Conservation (phyloP, 768 basidiomycete genomes). For the Butyriboletus loyo region DNA sequence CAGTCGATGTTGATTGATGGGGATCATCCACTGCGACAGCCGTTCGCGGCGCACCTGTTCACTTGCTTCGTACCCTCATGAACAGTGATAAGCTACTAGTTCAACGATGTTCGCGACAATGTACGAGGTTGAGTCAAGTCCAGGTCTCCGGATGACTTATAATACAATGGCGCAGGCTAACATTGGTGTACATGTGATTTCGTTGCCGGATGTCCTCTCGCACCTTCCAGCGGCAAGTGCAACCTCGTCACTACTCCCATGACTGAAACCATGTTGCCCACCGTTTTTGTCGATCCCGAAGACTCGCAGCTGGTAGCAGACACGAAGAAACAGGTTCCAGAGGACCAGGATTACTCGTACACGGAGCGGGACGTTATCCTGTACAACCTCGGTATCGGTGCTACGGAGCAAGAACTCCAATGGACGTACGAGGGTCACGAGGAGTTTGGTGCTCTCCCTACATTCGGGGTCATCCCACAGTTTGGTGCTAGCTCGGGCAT, state of each 20-base stretch:
- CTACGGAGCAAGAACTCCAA: conserved; percentile 86
- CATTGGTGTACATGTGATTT: too few species aligned
- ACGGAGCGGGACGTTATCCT: conserved; percentile 89
- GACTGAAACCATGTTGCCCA: conserved; percentile 35
- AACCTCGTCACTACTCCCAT: not conserved
- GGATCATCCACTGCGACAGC: too few species aligned
- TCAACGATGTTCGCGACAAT: too few species aligned
- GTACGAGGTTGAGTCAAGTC: too few species aligned
- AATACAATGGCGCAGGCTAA: too few species aligned
- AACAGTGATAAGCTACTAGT: too few species aligned
- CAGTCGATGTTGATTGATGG: too few species aligned
- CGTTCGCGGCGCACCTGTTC: too few species aligned
- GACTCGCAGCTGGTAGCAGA: conserved; percentile 80
- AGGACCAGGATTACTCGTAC: conserved; percentile 65
- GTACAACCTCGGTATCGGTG: conserved; percentile 94
- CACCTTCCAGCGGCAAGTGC: not conserved
- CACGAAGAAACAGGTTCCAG: conserved; percentile 63
- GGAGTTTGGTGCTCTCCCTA: conserved; percentile 81
- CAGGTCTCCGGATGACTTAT: too few species aligned
- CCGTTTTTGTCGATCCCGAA: conserved; percentile 68
- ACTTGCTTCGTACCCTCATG: too few species aligned
- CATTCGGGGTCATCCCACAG: conserved; percentile 94
- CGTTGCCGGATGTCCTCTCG: not conserved
- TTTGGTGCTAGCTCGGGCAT: conserved; percentile 68
- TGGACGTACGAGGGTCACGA: conserved; percentile 92